Conservation (phyloP, 2,329 filamentous ascomycete genomes). For the Penicillium sp. region DNA sequence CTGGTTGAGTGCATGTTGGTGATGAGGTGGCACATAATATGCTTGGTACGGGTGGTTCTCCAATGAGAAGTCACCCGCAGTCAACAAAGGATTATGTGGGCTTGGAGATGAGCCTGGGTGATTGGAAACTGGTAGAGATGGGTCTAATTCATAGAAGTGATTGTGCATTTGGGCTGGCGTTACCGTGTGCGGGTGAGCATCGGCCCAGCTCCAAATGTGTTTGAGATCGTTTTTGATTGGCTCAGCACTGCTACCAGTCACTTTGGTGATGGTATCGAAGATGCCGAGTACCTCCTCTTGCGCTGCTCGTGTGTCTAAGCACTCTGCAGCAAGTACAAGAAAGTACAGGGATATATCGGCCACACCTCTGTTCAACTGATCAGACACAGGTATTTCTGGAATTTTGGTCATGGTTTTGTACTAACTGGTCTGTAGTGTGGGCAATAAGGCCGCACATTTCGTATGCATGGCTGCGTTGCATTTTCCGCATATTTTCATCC, state of each 20-base stretch:
- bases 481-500: slow-evolving; percentile 64
- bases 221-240: slow-evolving; percentile 72
- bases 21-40: slow-evolving; percentile 69
- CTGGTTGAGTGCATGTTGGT: slow-evolving; percentile 37
- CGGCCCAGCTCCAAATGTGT: slow-evolving; percentile 71
- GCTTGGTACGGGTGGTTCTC: slow-evolving; percentile 79
- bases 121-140: slow-evolving; percentile 26
- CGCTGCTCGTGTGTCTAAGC: slow-evolving; percentile 65
- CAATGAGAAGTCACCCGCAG: slow-evolving; percentile 70
- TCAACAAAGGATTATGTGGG: slow-evolving; percentile 68
- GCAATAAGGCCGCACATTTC: slow-evolving; percentile 88
- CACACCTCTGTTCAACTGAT: slow-evolving; percentile 55
- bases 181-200: slow-evolving; percentile 33
- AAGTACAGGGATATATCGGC: slow-evolving; percentile 76
- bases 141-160: slow-evolving; percentile 21
- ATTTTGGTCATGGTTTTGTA: neutral
- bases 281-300: slow-evolving; percentile 79
- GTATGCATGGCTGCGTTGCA: slow-evolving; percentile 72
- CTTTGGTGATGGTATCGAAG: slow-evolving; percentile 69
- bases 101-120: slow-evolving; percentile 41
- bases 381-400: neutral
- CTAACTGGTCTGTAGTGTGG: slow-evolving; percentile 71
- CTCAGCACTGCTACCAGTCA: slow-evolving; percentile 75
- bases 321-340: slow-evolving; percentile 72
- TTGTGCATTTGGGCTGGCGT: slow-evolving; percentile 20